Percentiles rank a stretch among this genome's conserved stretches.
Conservation (phyloP, 371 early-diverging fungal species). For the Apophysomyces trapeziformis region DNA sequence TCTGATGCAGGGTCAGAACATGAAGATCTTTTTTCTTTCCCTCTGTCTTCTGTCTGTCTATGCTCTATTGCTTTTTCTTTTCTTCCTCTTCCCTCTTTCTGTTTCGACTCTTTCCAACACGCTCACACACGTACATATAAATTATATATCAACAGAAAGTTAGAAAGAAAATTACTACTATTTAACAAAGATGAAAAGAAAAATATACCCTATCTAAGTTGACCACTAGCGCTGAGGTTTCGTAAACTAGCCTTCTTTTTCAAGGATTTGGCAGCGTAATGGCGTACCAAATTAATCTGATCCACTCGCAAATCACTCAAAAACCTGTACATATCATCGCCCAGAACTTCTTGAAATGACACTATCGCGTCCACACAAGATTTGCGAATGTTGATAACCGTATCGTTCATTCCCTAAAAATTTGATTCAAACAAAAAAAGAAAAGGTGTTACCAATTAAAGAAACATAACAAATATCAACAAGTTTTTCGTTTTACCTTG, state of each 20-base stretch:
- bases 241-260: slow-evolving; percentile 46
- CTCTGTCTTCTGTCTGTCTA: background rate
- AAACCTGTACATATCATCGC: slow-evolving; percentile 44
- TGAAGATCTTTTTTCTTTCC: slow-evolving; percentile 1
- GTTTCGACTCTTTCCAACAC: background rate
- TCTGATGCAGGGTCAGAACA: slow-evolving; percentile 4
- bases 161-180: background rate
- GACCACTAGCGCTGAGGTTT: slow-evolving; percentile 31
- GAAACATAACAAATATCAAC: background rate
- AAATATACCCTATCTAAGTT: slow-evolving; percentile 11
- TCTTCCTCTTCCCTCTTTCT: slow-evolving; percentile 2
- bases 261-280: slow-evolving; percentile 49
- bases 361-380: slow-evolving; percentile 54
- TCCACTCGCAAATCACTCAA: slow-evolving; percentile 49
- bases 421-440: background rate
- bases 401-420: slow-evolving; percentile 44
- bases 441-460: background rate
- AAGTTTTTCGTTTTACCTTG: slow-evolving; percentile 29
- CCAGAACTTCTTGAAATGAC: slow-evolving; percentile 49
- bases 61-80: slow-evolving; percentile 2
- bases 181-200: background rate
- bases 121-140: background rate
- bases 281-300: slow-evolving; percentile 44
- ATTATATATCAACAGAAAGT: background rate
- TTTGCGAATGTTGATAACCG: slow-evolving; percentile 49